Conservation (phyloP, 331 rosid genomes). For the Quercus lobata region DNA sequence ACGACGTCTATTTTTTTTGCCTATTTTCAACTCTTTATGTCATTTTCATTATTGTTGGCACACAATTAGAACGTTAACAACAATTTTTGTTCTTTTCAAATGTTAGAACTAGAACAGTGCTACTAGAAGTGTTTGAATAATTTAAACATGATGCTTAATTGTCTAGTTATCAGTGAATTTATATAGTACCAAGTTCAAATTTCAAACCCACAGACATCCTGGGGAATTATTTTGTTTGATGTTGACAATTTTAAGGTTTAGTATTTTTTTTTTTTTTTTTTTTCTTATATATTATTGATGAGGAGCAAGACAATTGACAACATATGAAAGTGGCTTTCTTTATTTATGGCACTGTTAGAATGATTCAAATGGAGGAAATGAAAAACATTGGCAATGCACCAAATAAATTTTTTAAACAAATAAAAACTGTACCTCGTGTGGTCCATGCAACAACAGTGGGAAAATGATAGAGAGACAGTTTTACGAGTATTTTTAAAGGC, state of each 20-base stretch:
- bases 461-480: conserved; percentile 13
- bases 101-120: background rate
- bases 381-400: background rate
- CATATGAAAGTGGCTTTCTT: conserved; percentile 5
- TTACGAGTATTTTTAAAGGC: too few species aligned
- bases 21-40: background rate
- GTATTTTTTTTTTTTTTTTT: background rate
- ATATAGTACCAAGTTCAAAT: background rate
- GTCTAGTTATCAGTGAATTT: background rate
- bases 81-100: background rate
- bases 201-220: background rate
- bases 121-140: background rate
- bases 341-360: background rate
- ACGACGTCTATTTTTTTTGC: background rate
- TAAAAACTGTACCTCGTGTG: background rate
- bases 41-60: background rate
- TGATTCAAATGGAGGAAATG: conserved; percentile 4
- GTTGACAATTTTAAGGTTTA: conserved; percentile 6
- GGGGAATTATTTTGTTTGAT: background rate
- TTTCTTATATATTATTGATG: background rate
- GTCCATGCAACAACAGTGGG: conserved; percentile 19
- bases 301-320: conserved; percentile 13
- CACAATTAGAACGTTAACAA: background rate
- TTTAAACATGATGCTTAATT: background rate
- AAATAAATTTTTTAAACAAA: background rate